Evolutionary conservation across 805 yeast species (phyloP).

Genomic region (Monosporozyma unispora): DNA sequence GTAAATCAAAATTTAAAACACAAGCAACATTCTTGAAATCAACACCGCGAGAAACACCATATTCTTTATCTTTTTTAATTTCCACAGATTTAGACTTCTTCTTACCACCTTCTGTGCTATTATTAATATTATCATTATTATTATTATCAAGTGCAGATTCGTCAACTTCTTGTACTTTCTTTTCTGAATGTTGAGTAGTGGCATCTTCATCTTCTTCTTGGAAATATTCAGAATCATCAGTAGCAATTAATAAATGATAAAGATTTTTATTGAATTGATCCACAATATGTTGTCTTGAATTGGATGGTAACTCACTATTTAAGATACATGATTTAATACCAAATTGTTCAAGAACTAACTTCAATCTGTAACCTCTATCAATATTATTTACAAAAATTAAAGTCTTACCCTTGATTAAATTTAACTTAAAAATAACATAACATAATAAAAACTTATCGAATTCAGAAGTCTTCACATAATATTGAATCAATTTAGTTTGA

Average conservation of each 20-base stretch:
- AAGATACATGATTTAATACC: conserved; percentile 83
- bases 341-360: conserved; percentile 86
- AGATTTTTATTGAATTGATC: conserved; percentile 90
- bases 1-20: conserved; percentile 90
- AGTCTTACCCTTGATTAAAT: conserved; percentile 83
- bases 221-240: conserved; percentile 73
- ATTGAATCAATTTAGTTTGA: conserved; percentile 64
- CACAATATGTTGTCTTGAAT: conserved; percentile 88
- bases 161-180: conserved; percentile 6
- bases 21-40: conserved; percentile 95
- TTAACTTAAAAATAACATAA: conserved; percentile 84
- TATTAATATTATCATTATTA: conserved; percentile 10
- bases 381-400: conserved; percentile 85
- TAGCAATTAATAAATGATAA: conserved; percentile 81
- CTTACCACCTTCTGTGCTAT: conserved; percentile 8
- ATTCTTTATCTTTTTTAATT: conserved; percentile 56
- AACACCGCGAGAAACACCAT: conserved; percentile 93
- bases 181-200: conserved; percentile 7
- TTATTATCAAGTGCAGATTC: conserved; percentile 13
- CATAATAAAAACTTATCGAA: conserved; percentile 85
- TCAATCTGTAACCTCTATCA: conserved; percentile 90
- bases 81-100: conserved; percentile 21
- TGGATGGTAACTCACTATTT: conserved; percentile 86
- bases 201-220: conserved; percentile 38
- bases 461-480: conserved; percentile 77